Evolutionary conservation across 2,329 filamentous ascomycete species (phyloP).

Genomic region (Tolypocladium endophyticum): DNA sequence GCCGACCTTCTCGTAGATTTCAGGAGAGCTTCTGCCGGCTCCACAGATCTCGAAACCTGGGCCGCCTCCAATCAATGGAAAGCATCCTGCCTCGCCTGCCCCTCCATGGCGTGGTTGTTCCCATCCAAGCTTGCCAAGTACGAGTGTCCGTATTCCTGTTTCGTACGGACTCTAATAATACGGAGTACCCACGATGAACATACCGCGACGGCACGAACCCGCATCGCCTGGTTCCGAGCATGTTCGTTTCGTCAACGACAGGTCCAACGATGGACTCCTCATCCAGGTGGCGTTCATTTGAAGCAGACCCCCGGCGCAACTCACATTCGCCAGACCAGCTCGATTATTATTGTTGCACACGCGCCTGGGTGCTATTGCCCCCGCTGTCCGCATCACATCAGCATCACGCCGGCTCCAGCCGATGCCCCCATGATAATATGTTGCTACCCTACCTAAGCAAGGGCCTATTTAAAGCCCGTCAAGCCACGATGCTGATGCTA

Average conservation of each 20-base stretch:
- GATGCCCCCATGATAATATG: not conserved
- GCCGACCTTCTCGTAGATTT: not conserved
- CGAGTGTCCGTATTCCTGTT: not conserved
- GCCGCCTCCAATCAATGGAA: not conserved
- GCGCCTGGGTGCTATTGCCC: not conserved
- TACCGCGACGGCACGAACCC: not conserved
- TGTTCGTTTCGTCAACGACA: not conserved
- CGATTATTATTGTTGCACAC: not conserved
- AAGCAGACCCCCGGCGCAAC: not conserved
- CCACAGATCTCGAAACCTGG: not conserved
- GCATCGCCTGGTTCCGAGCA: not conserved
- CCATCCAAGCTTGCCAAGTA: not conserved
- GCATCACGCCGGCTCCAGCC: not conserved
- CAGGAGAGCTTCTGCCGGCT: not conserved
- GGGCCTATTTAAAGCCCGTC: not conserved
- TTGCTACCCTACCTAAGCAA: not conserved
- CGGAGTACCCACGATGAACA: not conserved
- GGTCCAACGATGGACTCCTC: not conserved
- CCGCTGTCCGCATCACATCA: not conserved
- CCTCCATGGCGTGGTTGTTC: not conserved
- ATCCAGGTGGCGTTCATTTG: not conserved
- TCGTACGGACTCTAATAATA: not conserved
- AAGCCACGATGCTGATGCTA: not conserved
- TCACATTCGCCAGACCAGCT: not conserved
- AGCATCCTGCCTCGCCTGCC: not conserved